Percentiles rank a stretch among this genome's conserved stretches.
Evolutionary conservation across 1,284 basidiomycete species (phyloP).

Genomic region (Malassezia equina): DNA sequence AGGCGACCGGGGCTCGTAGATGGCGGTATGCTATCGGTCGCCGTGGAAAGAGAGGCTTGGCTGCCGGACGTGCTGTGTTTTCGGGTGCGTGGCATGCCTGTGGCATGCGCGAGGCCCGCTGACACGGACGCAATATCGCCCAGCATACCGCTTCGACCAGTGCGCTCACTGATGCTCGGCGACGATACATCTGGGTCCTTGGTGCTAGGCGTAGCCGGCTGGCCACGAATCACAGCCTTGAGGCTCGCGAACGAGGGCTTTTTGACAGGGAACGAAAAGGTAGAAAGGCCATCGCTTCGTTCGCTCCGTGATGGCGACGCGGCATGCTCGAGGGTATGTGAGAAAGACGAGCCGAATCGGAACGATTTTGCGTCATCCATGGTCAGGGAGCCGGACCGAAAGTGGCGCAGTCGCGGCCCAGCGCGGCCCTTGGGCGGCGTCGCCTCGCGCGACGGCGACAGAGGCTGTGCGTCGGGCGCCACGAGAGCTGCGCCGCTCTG

Average conservation of each 20-base stretch:
- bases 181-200: background rate
- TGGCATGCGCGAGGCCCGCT: slow-evolving; percentile 9
- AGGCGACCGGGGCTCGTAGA: background rate
- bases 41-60: slow-evolving; percentile 1
- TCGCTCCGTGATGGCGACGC: slow-evolving; percentile 5
- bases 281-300: background rate
- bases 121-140: slow-evolving; percentile 7
- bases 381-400: slow-evolving; percentile 1
- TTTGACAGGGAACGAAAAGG: slow-evolving; percentile 18
- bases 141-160: background rate
- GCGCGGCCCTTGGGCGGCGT: background rate
- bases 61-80: slow-evolving; percentile 8
- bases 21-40: background rate
- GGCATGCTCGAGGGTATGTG: background rate
- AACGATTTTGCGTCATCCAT: slow-evolving; percentile 4
- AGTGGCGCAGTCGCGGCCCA: background rate
- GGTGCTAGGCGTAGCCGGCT: background rate
- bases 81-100: slow-evolving; percentile 1
- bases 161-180: background rate
- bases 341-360: slow-evolving; percentile 7
- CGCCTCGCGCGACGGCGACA: background rate
- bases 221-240: slow-evolving; percentile 18
- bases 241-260: slow-evolving; percentile 19
- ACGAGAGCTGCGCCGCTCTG: slow-evolving; percentile 19
- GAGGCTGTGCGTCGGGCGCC: background rate